Evolutionary conservation across 2,329 filamentous ascomycete genomes (phyloP), one percentile per base, ranked within the genome.

Genomic region (Aspergillus ustus): DNA sequence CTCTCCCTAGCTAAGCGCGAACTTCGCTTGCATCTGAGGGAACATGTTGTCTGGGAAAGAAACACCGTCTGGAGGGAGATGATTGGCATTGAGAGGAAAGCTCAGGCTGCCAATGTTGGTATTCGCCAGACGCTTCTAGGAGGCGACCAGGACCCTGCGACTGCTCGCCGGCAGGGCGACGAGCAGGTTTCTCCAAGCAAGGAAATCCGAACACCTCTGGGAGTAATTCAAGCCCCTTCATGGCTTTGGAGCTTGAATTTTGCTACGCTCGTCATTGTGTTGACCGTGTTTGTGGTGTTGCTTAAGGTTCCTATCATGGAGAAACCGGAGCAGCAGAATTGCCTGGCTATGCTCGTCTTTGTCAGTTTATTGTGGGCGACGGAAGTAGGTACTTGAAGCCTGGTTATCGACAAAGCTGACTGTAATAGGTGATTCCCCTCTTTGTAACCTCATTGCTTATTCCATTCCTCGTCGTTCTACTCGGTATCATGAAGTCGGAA

Each of bases 41-140:
- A 99, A 78, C 95, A 99, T 76, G 93, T 99, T 20, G 94, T 98
- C 0, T 99, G 95, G 96, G 96, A 99, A 77, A 87, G 95, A 60
- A 99, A 99, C 74, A 99, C 95, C 0, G 95, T 99, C 19, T 99
- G 95, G 95, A 85, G 96, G 79, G 95, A 99, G 71, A 95, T 99
- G 87, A 99, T 99, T 74, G 95, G 94, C 57, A 94, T 99, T 69
- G 96, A 99, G 80, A 86, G 95, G 22, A 93, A 96, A 73, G 92
- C 92, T 1, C 94, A 98, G 78, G 96, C 95, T 8, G 94, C 94
- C 8, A 95, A 94, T 69, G 85, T 99, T 66, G 95, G 95, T 46
- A 82, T 91, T 54, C 81, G 87, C 22, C 88, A 91, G 66, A 91
- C 92, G 0, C 83, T 98, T 58, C 85, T 98, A 2, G 93, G 93